Conservation (phyloP, 2,329 filamentous ascomycete species). For the Rhytidhysteron rufulum region DNA sequence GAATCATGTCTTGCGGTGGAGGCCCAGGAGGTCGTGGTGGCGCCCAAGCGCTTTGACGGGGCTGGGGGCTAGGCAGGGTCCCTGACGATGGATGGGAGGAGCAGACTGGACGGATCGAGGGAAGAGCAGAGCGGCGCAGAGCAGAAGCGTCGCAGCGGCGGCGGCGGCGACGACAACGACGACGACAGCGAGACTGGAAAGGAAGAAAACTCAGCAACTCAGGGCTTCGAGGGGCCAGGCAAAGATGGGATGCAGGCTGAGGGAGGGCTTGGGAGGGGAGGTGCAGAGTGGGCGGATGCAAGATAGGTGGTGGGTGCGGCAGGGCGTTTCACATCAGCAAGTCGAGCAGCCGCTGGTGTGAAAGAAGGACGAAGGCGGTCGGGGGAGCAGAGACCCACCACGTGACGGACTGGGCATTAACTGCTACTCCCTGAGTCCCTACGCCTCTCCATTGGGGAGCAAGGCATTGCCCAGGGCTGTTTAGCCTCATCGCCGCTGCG, state of each 20-base stretch:
- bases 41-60: constrained; percentile 15
- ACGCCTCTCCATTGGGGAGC: too few species aligned
- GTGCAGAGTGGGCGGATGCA: constrained; percentile 4
- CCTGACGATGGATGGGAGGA: constrained; percentile 4
- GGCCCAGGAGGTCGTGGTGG: constrained; percentile 11
- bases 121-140: constrained; percentile 3
- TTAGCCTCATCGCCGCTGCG: too few species aligned
- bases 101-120: constrained; percentile 4
- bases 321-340: constrained; percentile 5
- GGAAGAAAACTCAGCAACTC: not conserved
- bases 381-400: not conserved
- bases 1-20: constrained; percentile 22
- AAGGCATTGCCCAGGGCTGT: too few species aligned
- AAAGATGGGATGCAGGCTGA: constrained; percentile 1
- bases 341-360: not conserved
- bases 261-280: constrained; percentile 5
- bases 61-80: constrained; percentile 6
- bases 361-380: not conserved
- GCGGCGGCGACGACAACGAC: not conserved
- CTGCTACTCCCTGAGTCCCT: too few species aligned
- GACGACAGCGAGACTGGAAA: too few species aligned
- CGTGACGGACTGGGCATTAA: too few species aligned
- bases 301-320: constrained; percentile 8
- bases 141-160: too few species aligned
- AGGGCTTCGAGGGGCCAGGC: not conserved